A percentile compares a stretch with the other conserved stretches of the same genome.
Evolutionary conservation across 306 rosid species (phyloP).

Genomic region (Dalbergia oliveri): DNA sequence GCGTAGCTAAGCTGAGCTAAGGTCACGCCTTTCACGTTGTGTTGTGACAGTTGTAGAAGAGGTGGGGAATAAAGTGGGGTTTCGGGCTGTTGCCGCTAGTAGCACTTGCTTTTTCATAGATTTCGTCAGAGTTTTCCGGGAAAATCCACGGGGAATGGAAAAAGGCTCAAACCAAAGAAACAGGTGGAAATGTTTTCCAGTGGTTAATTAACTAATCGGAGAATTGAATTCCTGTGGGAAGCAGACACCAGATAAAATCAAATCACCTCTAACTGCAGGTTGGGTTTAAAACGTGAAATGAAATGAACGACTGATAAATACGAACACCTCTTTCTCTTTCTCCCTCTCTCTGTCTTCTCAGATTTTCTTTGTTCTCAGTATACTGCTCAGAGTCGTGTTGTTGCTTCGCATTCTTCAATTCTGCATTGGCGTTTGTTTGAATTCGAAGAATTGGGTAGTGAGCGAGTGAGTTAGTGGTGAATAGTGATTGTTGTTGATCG

Average conservation of each 20-base stretch:
- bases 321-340: not conserved
- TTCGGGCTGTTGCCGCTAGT: not conserved
- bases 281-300: too few species aligned
- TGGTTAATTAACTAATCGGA: not conserved
- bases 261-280: not conserved
- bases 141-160: not conserved
- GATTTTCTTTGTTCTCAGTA: not conserved
- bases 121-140: conserved; percentile 27
- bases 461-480: not conserved
- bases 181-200: not conserved
- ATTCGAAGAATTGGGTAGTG: not conserved
- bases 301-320: not conserved
- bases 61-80: not conserved
- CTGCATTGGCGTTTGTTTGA: not conserved
- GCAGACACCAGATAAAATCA: not conserved
- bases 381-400: too few species aligned
- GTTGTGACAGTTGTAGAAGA: not conserved
- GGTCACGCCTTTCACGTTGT: conserved; percentile 45
- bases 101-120: not conserved
- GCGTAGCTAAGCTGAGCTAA: not conserved
- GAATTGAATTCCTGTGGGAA: conserved; percentile 30
- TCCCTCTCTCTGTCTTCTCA: not conserved
- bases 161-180: not conserved
- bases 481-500: not conserved
- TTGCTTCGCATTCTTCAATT: not conserved